phyloP scores from a whole-genome alignment of 177 flowering plant genomes.

The Vitis hybrid region DNA sequence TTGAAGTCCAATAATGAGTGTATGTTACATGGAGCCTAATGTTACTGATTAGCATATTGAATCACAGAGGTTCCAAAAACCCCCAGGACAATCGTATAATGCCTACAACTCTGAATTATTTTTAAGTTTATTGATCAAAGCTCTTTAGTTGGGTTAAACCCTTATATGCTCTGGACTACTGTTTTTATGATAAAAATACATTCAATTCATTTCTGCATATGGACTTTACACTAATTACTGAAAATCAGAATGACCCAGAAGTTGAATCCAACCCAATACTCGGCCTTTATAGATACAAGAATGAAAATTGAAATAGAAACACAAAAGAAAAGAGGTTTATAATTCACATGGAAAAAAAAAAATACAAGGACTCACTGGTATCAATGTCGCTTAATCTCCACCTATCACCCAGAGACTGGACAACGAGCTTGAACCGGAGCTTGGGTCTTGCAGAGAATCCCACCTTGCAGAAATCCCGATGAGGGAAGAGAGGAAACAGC shows the following conservation, averaged over 20 bases:
- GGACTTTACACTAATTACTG: not conserved
- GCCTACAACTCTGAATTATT: too few species aligned
- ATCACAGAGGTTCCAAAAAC: too few species aligned
- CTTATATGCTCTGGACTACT: too few species aligned
- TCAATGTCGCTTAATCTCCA: conserved; percentile 72
- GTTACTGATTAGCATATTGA: too few species aligned
- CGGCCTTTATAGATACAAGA: not conserved
- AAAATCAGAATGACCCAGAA: not conserved
- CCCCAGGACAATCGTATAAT: too few species aligned
- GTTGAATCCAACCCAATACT: not conserved
- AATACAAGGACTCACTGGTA: conserved; percentile 32
- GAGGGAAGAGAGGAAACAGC: conserved; percentile 2
- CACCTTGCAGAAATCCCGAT: conserved; percentile 23
- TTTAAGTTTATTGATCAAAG: too few species aligned
- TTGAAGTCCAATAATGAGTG: too few species aligned
- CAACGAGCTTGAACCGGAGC: conserved; percentile 43
- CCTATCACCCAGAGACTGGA: conserved; percentile 33
- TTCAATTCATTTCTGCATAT: not conserved
- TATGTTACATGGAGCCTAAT: too few species aligned
- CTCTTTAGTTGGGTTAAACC: too few species aligned
- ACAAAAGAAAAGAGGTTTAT: not conserved
- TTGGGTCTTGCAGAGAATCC: conserved; percentile 25
- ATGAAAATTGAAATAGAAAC: not conserved
- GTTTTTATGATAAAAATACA: too few species aligned
- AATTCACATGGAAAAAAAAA: not conserved